Percentiles rank a stretch among this genome's conserved stretches.
phyloP scores from a whole-genome alignment of 306 rosid species.

The Abrus precatorius region DNA sequence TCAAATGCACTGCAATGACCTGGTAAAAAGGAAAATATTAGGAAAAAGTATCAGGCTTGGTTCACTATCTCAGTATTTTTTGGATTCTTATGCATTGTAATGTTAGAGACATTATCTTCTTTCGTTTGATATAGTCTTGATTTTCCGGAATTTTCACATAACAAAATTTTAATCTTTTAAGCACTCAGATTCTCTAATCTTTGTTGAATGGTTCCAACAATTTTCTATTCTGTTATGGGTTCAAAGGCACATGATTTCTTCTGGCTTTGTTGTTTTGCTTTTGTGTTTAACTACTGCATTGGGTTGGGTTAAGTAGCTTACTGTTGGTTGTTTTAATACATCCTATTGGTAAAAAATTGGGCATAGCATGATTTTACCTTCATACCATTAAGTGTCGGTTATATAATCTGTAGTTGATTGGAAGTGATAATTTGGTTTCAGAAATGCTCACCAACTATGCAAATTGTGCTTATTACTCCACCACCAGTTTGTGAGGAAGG shows the following conservation, averaged over 20 bases:
- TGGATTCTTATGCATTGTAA: constrained; percentile 16
- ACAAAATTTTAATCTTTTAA: constrained; percentile 10
- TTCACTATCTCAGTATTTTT: constrained; percentile 35
- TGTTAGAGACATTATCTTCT: constrained; percentile 30
- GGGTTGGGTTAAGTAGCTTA: constrained; percentile 9
- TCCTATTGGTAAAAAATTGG: background rate
- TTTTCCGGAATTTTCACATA: background rate
- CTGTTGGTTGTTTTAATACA: constrained; percentile 10
- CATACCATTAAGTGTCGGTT: constrained; percentile 2
- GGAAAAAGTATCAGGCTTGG: background rate
- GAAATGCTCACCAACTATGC: constrained; percentile 71
- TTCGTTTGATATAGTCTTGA: constrained; percentile 5
- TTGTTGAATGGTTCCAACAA: constrained; percentile 11
- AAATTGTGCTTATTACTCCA: constrained; percentile 82
- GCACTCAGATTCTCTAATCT: constrained; percentile 13
- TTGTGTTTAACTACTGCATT: constrained; percentile 6
- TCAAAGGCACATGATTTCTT: constrained; percentile 26
- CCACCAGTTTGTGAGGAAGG: constrained; percentile 92
- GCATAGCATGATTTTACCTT: constrained; percentile 6
- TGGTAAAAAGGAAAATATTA: constrained; percentile 8
- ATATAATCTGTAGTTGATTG: constrained; percentile 37
- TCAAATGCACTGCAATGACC: constrained; percentile 9
- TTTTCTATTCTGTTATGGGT: background rate
- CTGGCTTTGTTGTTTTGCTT: constrained; percentile 33
- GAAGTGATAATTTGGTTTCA: constrained; percentile 59